phyloP scores from a whole-genome alignment of 176 grass and related monocot species.

The Melocanna baccifera region DNA sequence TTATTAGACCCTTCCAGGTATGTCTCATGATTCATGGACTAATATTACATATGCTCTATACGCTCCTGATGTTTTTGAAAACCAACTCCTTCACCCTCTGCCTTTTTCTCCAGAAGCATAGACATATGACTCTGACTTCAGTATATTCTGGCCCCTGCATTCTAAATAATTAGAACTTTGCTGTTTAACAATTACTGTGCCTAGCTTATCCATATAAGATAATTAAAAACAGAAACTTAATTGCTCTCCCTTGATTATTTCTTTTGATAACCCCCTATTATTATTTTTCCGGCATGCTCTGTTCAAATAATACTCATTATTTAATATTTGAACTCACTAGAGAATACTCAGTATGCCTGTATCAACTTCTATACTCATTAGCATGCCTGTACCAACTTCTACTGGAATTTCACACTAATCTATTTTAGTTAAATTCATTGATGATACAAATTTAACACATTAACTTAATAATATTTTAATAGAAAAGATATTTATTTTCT shows the following conservation, averaged over 20 bases:
- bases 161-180: neutral
- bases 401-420: neutral
- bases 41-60: neutral
- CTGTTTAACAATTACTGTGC: neutral
- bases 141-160: neutral
- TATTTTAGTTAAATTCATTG: constrained; percentile 13
- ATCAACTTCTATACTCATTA: neutral
- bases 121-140: neutral
- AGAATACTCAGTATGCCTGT: constrained; percentile 4
- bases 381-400: neutral
- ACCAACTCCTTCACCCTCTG: neutral
- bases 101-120: constrained; percentile 1
- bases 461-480: constrained; percentile 1
- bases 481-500: neutral
- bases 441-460: neutral
- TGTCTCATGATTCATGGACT: constrained; percentile 1
- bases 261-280: neutral
- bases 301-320: neutral
- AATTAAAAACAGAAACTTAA: neutral
- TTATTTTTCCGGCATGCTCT: neutral
- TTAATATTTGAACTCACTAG: constrained; percentile 35
- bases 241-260: neutral
- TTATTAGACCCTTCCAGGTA: constrained; percentile 83
- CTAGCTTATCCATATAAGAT: neutral
- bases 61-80: neutral